Base-by-base conservation (phyloP, 2,329 filamentous ascomycete genomes). In the Trichoderma harzianum region DNA sequence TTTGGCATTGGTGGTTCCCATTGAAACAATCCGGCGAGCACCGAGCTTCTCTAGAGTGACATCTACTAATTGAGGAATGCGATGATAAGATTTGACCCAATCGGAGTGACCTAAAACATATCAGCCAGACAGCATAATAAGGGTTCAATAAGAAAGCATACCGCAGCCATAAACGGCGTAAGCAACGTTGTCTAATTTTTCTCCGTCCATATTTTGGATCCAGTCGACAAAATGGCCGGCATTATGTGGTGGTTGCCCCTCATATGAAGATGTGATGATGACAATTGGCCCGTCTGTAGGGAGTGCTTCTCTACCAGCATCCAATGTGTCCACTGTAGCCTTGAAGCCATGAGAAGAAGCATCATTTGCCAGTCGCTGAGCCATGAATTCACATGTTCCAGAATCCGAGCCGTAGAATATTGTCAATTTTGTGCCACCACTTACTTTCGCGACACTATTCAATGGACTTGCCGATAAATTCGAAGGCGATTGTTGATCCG, bases 191-290 rank as follows among this genome's bases (percentile, higher is more conserved):
- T 11, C 18, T 10, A 47, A 21, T 10, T 47, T 47, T 10, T 47
- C 7, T 47, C 43, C 43, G n/a, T n/a, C n/a, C 53, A 39, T 24
- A 55, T 60, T 60, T 21, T 69, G 53, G 32, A 69, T 60, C 91
- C 90, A 92, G 14, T 84, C 80, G 47, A 88, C 85, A 76, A 92
- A 92, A 57, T 87, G 84, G 0, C 81, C 84, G 0, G 90, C 90
- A 72, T 93, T 92, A 74, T 92, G 89, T 0, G 90, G 87, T 0
- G 90, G 89, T 65, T 90, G 83, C 1, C 91, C 91, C 76, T 93
- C 90, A 75, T 92, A 93, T 3, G 87, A 88, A 0, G 90, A 85
- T 0, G 87, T 88, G 74, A 93, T 85, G 65, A 92, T 83, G 21
- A 91, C 80, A 0, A 90, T 83, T 0, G 90, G 89, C 16, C 85